A percentile compares a stretch with the other conserved stretches of the same genome.
These are phyloP conservation scores for Brassica carinata DNA, from an alignment of 345 rosid genomes.

Conservation along the genomic window DNA sequence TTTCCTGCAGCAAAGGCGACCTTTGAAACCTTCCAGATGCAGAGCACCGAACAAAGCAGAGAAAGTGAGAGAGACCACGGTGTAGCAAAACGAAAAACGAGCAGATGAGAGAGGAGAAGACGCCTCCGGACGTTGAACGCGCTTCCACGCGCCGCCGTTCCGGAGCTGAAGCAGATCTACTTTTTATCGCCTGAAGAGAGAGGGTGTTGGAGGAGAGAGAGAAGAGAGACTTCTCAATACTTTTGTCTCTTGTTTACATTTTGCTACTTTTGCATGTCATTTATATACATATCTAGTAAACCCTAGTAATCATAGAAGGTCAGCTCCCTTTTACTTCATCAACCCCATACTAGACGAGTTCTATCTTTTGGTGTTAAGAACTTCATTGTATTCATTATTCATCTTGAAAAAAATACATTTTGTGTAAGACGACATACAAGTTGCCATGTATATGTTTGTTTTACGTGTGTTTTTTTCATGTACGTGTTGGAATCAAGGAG, in stretches of 20 bases:
- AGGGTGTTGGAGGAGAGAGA: no score
- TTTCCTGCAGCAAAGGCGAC: no score
- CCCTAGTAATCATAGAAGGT: conserved; percentile 35
- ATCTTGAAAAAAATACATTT: not conserved
- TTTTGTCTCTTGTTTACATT: conserved; percentile 4
- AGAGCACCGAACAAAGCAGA: no score
- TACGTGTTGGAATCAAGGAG: conserved; percentile 3
- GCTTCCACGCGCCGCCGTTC: no score
- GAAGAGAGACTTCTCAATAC: conserved; percentile 26
- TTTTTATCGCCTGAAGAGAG: no score
- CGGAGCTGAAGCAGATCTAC: no score
- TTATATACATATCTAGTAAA: conserved; percentile 23
- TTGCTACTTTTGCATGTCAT: conserved; percentile 27
- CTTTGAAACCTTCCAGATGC: no score
- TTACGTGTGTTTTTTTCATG: not conserved
- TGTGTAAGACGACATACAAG: not conserved
- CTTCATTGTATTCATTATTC: not conserved
- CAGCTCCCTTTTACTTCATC: not conserved
- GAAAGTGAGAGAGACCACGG: no score
- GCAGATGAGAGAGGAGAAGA: no score
- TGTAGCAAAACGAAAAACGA: no score
- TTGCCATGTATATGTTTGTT: conserved; percentile 12
- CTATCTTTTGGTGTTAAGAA: not conserved
- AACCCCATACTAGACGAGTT: not conserved
- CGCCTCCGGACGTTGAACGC: no score